A percentile compares a stretch with the other conserved stretches of the same genome.
Conservation (phyloP, 2,329 filamentous ascomycete species). For the Cytospora piceae region DNA sequence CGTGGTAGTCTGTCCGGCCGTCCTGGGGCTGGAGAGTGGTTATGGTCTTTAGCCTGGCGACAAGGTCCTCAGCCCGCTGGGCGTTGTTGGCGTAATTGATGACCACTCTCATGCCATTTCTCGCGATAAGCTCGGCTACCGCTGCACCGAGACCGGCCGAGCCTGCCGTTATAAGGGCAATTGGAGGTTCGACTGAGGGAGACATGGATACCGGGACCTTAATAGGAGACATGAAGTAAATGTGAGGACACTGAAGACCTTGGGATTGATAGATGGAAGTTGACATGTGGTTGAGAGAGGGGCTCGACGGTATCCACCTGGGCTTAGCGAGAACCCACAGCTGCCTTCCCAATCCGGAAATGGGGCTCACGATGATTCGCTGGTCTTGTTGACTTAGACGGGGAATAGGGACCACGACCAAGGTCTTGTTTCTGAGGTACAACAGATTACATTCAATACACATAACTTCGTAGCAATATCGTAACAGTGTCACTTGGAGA, state of each 20-base stretch:
- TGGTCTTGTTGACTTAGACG: not conserved
- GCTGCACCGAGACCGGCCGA: constrained; percentile 72
- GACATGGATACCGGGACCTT: constrained; percentile 29
- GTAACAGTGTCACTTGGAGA: not conserved
- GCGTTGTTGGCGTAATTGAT: constrained; percentile 73
- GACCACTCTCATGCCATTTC: constrained; percentile 68
- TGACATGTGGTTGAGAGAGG: not conserved
- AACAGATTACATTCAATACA: not conserved
- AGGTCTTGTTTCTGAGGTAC: not conserved
- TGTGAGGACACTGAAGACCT: not conserved
- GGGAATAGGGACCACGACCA: not conserved
- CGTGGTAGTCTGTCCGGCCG: constrained; percentile 43
- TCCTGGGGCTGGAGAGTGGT: constrained; percentile 51
- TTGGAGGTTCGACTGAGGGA: constrained; percentile 40
- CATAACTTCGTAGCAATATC: not conserved
- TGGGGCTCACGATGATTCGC: constrained; percentile 19
- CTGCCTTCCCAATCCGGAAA: constrained; percentile 17
- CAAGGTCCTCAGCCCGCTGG: constrained; percentile 62
- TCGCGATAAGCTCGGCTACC: constrained; percentile 68
- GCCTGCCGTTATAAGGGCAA: constrained; percentile 55
- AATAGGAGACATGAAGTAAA: no score
- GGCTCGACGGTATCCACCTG: not conserved
- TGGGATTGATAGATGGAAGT: not conserved
- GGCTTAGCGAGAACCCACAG: constrained; percentile 1
- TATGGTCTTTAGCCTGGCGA: constrained; percentile 55